Conservation (phyloP, 371 early-diverging fungal species). For the Rhizomucor pusillus region DNA sequence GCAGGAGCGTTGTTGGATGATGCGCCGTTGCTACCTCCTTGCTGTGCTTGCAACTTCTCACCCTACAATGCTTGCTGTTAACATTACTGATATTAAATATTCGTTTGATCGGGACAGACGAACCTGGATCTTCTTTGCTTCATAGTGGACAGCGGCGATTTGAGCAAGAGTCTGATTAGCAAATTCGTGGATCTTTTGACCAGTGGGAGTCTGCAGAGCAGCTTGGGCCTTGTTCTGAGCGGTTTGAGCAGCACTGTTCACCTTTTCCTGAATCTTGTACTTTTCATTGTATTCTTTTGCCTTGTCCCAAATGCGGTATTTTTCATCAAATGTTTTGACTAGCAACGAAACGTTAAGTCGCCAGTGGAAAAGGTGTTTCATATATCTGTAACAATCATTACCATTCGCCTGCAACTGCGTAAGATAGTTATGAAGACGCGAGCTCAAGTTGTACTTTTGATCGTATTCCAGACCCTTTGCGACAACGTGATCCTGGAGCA, state of each 20-base stretch:
- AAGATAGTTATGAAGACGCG: constrained; percentile 29
- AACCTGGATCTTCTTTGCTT: constrained; percentile 51
- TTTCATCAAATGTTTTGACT: constrained; percentile 55
- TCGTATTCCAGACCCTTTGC: constrained; percentile 62
- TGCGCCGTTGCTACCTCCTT: no score
- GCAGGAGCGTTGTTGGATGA: no score
- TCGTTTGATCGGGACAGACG: no score
- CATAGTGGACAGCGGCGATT: constrained; percentile 59
- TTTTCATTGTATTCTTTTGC: constrained; percentile 54
- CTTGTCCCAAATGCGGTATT: constrained; percentile 57
- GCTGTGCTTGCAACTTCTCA: no score
- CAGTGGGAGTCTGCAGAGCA: constrained; percentile 60
- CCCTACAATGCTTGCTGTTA: no score
- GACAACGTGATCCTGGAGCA: constrained; percentile 55
- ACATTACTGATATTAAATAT: no score
- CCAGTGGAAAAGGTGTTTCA: neutral
- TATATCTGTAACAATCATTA: constrained; percentile 12
- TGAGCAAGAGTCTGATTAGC: constrained; percentile 52
- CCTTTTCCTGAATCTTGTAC: constrained; percentile 60
- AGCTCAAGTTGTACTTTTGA: constrained; percentile 45
- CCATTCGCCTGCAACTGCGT: constrained; percentile 29
- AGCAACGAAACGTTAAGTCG: neutral
- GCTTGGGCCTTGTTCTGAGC: constrained; percentile 46
- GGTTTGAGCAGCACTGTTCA: constrained; percentile 40
- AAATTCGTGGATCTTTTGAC: constrained; percentile 53